Evolutionary conservation across 345 rosid species (phyloP).

Genomic region (Aquilaria malaccensis): DNA sequence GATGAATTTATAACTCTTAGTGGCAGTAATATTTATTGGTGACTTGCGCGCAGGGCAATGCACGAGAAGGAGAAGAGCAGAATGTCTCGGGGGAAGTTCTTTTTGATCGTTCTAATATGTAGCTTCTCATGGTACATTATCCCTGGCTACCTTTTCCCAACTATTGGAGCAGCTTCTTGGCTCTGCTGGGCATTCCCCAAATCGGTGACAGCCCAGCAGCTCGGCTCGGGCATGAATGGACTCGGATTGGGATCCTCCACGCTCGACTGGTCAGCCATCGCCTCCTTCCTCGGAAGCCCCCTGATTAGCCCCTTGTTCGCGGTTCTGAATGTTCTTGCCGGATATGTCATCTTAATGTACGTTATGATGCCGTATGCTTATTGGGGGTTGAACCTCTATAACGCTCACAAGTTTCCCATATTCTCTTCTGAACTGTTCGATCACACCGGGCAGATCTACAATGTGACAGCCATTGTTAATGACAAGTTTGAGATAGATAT

Average conservation of each 20-base stretch:
- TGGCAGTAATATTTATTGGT: neutral
- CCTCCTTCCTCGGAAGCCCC: slow-evolving; percentile 53
- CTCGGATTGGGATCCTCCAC: slow-evolving; percentile 49
- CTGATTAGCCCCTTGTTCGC: slow-evolving; percentile 54
- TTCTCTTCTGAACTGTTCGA: slow-evolving; percentile 45
- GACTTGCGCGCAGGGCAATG: slow-evolving; percentile 29
- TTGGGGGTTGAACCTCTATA: slow-evolving; percentile 35
- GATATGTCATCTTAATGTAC: slow-evolving; percentile 29
- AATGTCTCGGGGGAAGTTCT: slow-evolving; percentile 59
- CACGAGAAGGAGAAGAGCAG: slow-evolving; percentile 40
- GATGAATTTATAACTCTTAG: too few species aligned
- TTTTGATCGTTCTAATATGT: slow-evolving; percentile 48
- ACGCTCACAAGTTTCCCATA: slow-evolving; percentile 39
- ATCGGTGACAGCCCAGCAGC: slow-evolving; percentile 48
- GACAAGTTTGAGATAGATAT: slow-evolving; percentile 41
- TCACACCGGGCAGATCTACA: slow-evolving; percentile 31
- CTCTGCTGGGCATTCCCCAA: slow-evolving; percentile 52
- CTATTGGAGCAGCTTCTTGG: slow-evolving; percentile 41
- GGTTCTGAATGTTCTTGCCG: slow-evolving; percentile 35
- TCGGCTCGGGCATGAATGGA: slow-evolving; percentile 54
- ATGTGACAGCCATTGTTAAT: slow-evolving; percentile 41
- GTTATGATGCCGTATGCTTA: slow-evolving; percentile 33
- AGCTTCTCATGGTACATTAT: slow-evolving; percentile 59
- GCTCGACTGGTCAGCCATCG: slow-evolving; percentile 47
- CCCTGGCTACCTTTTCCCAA: slow-evolving; percentile 49